A percentile compares a stretch with the other conserved stretches of the same genome.
These are phyloP conservation scores for Macrophomina pseudophaseolina DNA, from an alignment of 2,329 filamentous ascomycete genomes.

Conservation along the genomic window DNA sequence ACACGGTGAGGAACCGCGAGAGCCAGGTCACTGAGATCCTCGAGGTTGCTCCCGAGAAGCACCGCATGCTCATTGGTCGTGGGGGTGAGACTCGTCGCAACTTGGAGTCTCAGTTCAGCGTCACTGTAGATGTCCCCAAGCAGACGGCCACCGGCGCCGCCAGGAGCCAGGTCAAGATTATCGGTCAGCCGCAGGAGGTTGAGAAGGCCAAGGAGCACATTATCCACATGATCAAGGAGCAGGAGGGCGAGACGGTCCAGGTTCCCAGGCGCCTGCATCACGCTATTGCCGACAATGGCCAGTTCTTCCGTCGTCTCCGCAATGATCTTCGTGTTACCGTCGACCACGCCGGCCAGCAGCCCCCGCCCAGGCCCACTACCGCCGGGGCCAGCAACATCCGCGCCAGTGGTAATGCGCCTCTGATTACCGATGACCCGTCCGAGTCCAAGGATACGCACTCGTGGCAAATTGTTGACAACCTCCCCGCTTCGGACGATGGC, in stretches of 20 bases:
- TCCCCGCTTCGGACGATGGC: constrained; percentile 57
- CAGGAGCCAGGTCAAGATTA: constrained; percentile 84
- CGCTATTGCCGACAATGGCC: constrained; percentile 81
- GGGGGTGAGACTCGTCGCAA: constrained; percentile 85
- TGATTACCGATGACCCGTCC: constrained; percentile 87
- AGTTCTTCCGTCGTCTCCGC: constrained; percentile 89
- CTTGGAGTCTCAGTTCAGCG: constrained; percentile 83
- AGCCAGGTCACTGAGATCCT: constrained; percentile 78
- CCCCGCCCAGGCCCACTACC: constrained; percentile 71
- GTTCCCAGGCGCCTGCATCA: constrained; percentile 86
- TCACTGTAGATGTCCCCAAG: constrained; percentile 88
- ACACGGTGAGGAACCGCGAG: constrained; percentile 81
- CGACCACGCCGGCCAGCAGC: constrained; percentile 81
- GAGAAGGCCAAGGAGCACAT: constrained; percentile 89
- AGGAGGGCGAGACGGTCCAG: constrained; percentile 85
- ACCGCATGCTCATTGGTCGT: constrained; percentile 87
- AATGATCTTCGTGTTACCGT: constrained; percentile 88
- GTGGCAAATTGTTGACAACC: constrained; percentile 80
- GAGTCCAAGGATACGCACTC: constrained; percentile 66
- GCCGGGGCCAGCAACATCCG: constrained; percentile 52
- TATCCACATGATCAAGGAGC: constrained; percentile 75
- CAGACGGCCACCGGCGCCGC: constrained; percentile 72
- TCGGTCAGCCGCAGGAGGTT: constrained; percentile 77
- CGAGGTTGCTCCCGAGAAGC: constrained; percentile 88
- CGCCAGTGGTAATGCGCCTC: constrained; percentile 68